Evolutionary conservation across 2,329 filamentous ascomycete genomes (phyloP).

Genomic region (Colletotrichum sp.): DNA sequence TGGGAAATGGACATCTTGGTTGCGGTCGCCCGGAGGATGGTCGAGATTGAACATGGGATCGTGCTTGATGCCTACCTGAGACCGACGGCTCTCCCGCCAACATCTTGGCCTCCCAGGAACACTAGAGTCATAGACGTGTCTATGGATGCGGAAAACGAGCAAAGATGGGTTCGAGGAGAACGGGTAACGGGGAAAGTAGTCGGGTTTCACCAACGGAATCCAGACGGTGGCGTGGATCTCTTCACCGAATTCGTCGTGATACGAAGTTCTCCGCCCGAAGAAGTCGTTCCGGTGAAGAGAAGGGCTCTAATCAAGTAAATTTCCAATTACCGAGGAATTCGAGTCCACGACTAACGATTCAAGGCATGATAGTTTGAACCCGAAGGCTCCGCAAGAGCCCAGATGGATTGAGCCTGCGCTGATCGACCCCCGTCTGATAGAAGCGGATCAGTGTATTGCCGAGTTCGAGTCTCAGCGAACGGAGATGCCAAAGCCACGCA

Average conservation of each 20-base stretch:
- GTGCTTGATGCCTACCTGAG: not conserved
- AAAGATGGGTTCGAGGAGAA: not conserved
- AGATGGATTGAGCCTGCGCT: not conserved
- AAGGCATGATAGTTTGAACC: not conserved
- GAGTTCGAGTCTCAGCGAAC: not conserved
- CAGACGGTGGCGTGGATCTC: not conserved
- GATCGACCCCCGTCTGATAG: not conserved
- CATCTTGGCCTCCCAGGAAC: not conserved
- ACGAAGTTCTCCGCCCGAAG: not conserved
- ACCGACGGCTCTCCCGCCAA: not conserved
- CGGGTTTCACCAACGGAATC: not conserved
- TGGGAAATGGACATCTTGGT: conserved; percentile 14
- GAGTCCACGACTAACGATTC: not conserved
- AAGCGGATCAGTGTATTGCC: not conserved
- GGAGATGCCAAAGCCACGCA: not conserved
- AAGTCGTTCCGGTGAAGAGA: not conserved
- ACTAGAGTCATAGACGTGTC: not conserved
- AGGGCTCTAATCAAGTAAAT: not conserved
- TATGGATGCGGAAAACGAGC: not conserved
- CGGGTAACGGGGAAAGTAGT: not conserved
- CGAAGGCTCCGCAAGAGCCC: not conserved
- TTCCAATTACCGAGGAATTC: not conserved
- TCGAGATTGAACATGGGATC: conserved; percentile 16
- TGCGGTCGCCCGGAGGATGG: not conserved
- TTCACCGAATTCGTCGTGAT: not conserved